A percentile compares a stretch with the other conserved stretches of the same genome.
These are phyloP conservation scores for Yarrowia alimentaria DNA, from an alignment of 805 yeast genomes.

Conservation along the genomic window DNA sequence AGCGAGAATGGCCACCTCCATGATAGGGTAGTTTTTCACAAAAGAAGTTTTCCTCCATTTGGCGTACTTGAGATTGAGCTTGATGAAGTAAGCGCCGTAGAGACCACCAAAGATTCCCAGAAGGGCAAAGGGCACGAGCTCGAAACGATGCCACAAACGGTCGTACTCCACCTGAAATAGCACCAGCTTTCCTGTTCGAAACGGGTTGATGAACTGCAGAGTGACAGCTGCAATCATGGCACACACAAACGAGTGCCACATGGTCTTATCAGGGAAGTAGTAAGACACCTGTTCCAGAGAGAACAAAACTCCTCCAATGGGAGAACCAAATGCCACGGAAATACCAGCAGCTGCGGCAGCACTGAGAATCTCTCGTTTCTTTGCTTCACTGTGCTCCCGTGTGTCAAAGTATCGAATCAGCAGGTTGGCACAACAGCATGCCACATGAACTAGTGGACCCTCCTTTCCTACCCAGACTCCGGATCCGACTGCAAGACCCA, in stretches of 20 bases:
- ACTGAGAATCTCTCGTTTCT: conserved; percentile 59
- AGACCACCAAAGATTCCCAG: conserved; percentile 71
- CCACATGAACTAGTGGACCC: conserved; percentile 81
- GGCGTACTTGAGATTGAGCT: conserved; percentile 49
- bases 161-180: conserved; percentile 67
- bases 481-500: conserved; percentile 65
- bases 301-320: conserved; percentile 83
- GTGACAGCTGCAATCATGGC: conserved; percentile 71
- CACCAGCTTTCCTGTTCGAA: conserved; percentile 51
- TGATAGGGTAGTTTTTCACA: conserved; percentile 35
- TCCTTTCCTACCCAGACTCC: conserved; percentile 85
- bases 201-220: conserved; percentile 52
- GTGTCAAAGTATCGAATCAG: conserved; percentile 41
- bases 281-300: conserved; percentile 67
- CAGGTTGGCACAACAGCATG: conserved; percentile 57
- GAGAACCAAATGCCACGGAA: conserved; percentile 80
- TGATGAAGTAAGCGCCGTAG: conserved; percentile 56
- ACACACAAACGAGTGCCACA: conserved; percentile 84
- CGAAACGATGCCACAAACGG: conserved; percentile 69
- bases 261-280: conserved; percentile 59
- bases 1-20: conserved; percentile 53
- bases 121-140: conserved; percentile 66
- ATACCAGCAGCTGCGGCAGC: conserved; percentile 85
- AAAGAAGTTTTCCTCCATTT: conserved; percentile 30
- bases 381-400: conserved; percentile 51